Conservation (phyloP, 306 rosid species). For the Alnus glutinosa region DNA sequence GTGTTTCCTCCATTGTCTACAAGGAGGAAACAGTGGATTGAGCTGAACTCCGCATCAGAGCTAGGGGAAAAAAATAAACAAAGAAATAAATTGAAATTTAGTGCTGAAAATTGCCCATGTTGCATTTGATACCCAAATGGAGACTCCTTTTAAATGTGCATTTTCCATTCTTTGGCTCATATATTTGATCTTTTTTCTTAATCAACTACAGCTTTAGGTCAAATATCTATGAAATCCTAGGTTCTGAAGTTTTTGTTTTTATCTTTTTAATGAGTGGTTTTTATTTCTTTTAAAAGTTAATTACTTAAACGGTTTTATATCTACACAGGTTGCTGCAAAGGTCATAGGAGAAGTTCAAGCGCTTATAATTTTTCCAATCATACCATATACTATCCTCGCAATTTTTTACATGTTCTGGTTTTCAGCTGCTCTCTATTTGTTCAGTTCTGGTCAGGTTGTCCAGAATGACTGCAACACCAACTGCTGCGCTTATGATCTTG, state of each 20-base stretch:
- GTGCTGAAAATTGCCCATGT: background rate
- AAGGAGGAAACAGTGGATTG: background rate
- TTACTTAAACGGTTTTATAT: conserved; percentile 18
- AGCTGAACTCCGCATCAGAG: no score
- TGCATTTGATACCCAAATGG: conserved; percentile 8
- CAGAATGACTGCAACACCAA: conserved; percentile 76
- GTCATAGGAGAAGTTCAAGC: conserved; percentile 94
- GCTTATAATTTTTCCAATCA: conserved; percentile 73
- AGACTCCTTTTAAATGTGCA: background rate
- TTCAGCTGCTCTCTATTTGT: conserved; percentile 80
- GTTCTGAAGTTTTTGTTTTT: background rate
- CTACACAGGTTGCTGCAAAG: conserved; percentile 84
- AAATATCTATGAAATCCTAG: background rate
- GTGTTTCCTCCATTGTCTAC: background rate
- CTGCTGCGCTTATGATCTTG: conserved; percentile 80
- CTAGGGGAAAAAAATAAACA: background rate
- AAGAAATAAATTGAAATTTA: background rate
- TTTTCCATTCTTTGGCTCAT: conserved; percentile 5
- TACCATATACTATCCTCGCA: conserved; percentile 82
- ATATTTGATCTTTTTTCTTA: background rate
- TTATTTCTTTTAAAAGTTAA: background rate
- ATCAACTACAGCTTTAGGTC: conserved; percentile 1
- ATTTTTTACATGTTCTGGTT: conserved; percentile 90
- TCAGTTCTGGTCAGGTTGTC: conserved; percentile 85
- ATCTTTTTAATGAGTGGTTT: background rate